Conservation (phyloP, 78 protist genomes). For the Corallochytrium limacisporum region DNA sequence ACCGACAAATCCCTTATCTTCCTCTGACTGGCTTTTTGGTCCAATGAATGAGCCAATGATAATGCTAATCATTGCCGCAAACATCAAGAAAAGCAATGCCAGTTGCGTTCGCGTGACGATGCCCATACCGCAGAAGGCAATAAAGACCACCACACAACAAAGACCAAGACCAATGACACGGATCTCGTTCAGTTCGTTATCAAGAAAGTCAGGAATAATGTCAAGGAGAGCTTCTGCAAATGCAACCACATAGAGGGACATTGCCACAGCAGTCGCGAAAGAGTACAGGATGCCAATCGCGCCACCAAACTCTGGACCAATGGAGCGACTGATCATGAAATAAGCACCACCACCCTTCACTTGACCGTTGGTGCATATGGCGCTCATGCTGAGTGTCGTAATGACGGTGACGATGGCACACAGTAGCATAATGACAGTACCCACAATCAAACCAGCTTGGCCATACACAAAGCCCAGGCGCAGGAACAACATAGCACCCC, state of each 20-base stretch:
- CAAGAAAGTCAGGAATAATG: neutral
- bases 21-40: neutral
- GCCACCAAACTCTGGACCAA: slow-evolving; percentile 67
- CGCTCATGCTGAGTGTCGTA: slow-evolving; percentile 60
- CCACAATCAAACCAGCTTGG: slow-evolving; percentile 24
- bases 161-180: too few relatives aligned
- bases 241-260: slow-evolving; percentile 49
- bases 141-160: neutral
- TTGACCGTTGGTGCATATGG: slow-evolving; percentile 75
- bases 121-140: neutral
- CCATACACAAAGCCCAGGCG: slow-evolving; percentile 58
- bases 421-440: neutral
- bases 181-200: neutral
- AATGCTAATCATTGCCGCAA: neutral
- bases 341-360: slow-evolving; percentile 69
- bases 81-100: neutral
- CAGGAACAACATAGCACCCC: slow-evolving; percentile 34
- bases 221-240: slow-evolving; percentile 24
- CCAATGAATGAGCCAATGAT: slow-evolving; percentile 1
- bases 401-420: slow-evolving; percentile 12
- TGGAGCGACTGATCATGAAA: slow-evolving; percentile 48
- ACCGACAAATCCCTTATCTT: neutral
- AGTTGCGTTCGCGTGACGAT: neutral
- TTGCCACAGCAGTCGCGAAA: slow-evolving; percentile 30
- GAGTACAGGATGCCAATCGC: slow-evolving; percentile 53